phyloP scores from a whole-genome alignment of 805 yeast genomes.

The Metschnikowia hibisci region DNA sequence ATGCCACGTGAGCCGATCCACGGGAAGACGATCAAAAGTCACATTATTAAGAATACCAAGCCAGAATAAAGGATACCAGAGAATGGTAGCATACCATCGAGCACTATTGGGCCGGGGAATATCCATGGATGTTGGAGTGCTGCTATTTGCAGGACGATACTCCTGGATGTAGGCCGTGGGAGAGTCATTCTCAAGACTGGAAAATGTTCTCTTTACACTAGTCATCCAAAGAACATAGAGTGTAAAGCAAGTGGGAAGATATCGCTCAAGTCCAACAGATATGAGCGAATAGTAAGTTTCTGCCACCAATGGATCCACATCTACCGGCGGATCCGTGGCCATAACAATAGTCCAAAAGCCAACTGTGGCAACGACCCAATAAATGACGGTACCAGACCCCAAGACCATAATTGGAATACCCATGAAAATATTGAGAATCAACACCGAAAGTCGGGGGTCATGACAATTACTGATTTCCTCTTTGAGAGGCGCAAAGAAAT shows the following conservation, averaged over 20 bases:
- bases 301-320: slow-evolving; percentile 50
- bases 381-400: slow-evolving; percentile 42
- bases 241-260: slow-evolving; percentile 71
- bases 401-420: slow-evolving; percentile 60
- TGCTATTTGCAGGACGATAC: background rate
- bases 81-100: slow-evolving; percentile 17
- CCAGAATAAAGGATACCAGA: slow-evolving; percentile 85
- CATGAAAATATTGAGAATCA: slow-evolving; percentile 54
- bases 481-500: slow-evolving; percentile 47
- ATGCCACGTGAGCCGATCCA: slow-evolving; percentile 70
- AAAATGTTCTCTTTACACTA: slow-evolving; percentile 49
- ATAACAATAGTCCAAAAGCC: slow-evolving; percentile 84
- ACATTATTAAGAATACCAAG: slow-evolving; percentile 79
- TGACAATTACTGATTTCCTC: slow-evolving; percentile 47
- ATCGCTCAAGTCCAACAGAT: slow-evolving; percentile 67
- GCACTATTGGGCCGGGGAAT: slow-evolving; percentile 2
- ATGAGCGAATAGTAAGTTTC: slow-evolving; percentile 57
- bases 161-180: background rate
- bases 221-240: slow-evolving; percentile 65
- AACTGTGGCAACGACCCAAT: slow-evolving; percentile 55
- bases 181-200: slow-evolving; percentile 2
- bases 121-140: background rate
- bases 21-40: slow-evolving; percentile 84
- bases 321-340: slow-evolving; percentile 74
- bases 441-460: slow-evolving; percentile 63